Percentiles rank a stretch among this genome's conserved stretches.
phyloP scores from a whole-genome alignment of 2,329 filamentous ascomycete genomes.

The Phaeosphaeriaceae sp. region DNA sequence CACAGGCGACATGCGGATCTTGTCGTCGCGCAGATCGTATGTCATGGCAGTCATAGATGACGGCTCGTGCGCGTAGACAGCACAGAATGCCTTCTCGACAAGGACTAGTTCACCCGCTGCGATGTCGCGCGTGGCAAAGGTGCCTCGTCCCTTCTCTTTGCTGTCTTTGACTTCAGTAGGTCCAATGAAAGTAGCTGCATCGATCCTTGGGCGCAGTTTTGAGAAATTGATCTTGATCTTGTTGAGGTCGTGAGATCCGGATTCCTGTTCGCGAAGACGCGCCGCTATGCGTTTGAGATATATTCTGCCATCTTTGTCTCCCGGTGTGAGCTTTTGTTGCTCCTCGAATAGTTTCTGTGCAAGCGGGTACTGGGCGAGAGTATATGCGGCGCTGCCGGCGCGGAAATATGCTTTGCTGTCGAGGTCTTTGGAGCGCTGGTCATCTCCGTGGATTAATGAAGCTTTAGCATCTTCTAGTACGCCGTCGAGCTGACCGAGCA shows the following conservation, averaged over 20 bases:
- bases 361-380: slow-evolving; percentile 48
- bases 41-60: slow-evolving; percentile 53
- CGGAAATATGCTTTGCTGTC: slow-evolving; percentile 57
- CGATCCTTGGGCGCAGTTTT: slow-evolving; percentile 54
- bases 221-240: slow-evolving; percentile 47
- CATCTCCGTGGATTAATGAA: slow-evolving; percentile 32
- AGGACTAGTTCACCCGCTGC: slow-evolving; percentile 60
- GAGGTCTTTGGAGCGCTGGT: slow-evolving; percentile 31
- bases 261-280: slow-evolving; percentile 47
- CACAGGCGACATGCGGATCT: slow-evolving; percentile 33
- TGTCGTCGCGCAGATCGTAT: slow-evolving; percentile 51
- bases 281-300: slow-evolving; percentile 27
- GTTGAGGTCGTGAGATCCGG: slow-evolving; percentile 47
- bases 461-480: slow-evolving; percentile 39
- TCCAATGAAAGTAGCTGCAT: slow-evolving; percentile 56
- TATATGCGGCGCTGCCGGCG: slow-evolving; percentile 55
- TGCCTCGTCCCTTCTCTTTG: slow-evolving; percentile 54
- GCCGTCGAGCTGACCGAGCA: slow-evolving; percentile 37
- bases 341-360: slow-evolving; percentile 46
- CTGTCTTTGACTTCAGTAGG: slow-evolving; percentile 53
- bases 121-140: slow-evolving; percentile 60
- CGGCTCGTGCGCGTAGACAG: slow-evolving; percentile 52
- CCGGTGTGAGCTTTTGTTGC: slow-evolving; percentile 41
- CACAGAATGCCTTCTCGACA: slow-evolving; percentile 63
- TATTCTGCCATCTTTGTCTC: slow-evolving; percentile 42